Percentiles rank a stretch among this genome's conserved stretches.
phyloP scores from a whole-genome alignment of 2,329 filamentous ascomycete species.

The Penicillium aurantiogriseum region DNA sequence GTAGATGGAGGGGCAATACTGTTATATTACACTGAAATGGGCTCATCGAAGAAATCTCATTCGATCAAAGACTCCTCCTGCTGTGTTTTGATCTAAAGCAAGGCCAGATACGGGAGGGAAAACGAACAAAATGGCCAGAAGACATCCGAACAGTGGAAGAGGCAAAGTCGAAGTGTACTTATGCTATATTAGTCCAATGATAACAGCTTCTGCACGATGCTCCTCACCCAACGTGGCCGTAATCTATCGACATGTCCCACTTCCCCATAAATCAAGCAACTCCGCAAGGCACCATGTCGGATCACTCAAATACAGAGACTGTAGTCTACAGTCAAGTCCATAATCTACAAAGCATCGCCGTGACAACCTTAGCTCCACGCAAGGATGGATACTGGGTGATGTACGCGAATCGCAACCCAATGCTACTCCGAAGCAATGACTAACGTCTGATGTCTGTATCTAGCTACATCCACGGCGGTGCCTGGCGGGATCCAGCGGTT shows the following conservation, averaged over 20 bases:
- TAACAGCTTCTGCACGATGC: neutral
- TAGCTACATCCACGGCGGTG: conserved; percentile 51
- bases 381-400: conserved; percentile 41
- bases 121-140: neutral
- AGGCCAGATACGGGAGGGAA: neutral
- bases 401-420: conserved; percentile 25
- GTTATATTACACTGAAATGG: conserved; percentile 3
- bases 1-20: conserved; percentile 22
- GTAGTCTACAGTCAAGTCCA: conserved; percentile 30
- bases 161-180: too few species aligned
- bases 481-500: conserved; percentile 48
- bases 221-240: neutral
- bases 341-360: conserved; percentile 35
- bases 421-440: neutral
- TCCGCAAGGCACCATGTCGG: conserved; percentile 28
- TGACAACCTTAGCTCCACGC: conserved; percentile 24
- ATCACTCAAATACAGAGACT: conserved; percentile 15
- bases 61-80: neutral
- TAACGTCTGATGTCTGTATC: neutral
- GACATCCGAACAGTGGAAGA: neutral
- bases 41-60: neutral
- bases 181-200: neutral
- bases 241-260: conserved; percentile 9
- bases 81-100: neutral
- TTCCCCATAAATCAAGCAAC: conserved; percentile 7